Evolutionary conservation across 805 yeast species (phyloP), one percentile per base, ranked within the genome.

Genomic region (Cyberlindnera mississippiensis): DNA sequence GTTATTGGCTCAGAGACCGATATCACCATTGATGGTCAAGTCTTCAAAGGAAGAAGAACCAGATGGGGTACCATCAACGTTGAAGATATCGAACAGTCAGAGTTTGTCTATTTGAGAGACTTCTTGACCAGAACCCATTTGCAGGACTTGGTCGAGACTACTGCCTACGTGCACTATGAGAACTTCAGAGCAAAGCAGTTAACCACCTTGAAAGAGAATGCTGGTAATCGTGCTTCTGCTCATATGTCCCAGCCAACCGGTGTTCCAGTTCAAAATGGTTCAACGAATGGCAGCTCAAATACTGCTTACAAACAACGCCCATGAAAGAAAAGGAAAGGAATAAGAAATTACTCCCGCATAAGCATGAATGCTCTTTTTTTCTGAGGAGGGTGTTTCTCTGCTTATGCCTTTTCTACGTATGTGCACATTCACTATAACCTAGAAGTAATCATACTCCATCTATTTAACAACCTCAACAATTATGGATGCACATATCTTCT

Each of bases 71-170:
- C 84, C 14, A 84, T 91, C 58, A 86, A 89, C 63, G 87, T 93
- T 47, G 97, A 90, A 68, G 96, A 93, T 67, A 89, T 87, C 40
- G 78, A 83, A 41, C 98, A 93, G 67, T 89, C 96, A 67, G 99
- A 93, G 69, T 93, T 93, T 72, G 87, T 88, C 29, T 89, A 87
- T 56, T 78, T 93, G 60, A 80, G 97, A 68, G 96, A 88, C 63
- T 93, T 93, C 64, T 76, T 93, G 59, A 88, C 96, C 35, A 81
- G 96, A 69, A 88, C 98, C 8, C 97, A 93, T 64, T 73, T 93
- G 58, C 97, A 89, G 64, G 98, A 91, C 63, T 79, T 93, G 63
- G 90, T 93, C 56, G 99, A 93, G 65, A 80, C 96, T 11, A 93
- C 99, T 4, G 71, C 95, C 2, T 72, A 78, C 52, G 75, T 80